phyloP scores from a whole-genome alignment of 2,329 filamentous ascomycete species.

The Dothideomycetes sp. region DNA sequence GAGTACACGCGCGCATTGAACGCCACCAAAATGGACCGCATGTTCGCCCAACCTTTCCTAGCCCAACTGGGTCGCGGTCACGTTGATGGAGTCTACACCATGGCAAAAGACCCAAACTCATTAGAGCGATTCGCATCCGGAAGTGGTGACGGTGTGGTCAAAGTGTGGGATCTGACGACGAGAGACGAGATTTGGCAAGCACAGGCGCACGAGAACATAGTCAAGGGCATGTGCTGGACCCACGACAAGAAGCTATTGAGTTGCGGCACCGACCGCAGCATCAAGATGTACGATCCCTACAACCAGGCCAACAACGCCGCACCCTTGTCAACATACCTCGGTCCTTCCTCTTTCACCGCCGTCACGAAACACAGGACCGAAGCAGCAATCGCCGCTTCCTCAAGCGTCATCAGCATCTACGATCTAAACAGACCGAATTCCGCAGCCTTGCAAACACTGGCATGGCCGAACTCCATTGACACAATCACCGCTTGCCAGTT shows the following conservation, averaged over 20 bases:
- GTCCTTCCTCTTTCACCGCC: constrained; percentile 70
- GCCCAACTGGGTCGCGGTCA: constrained; percentile 82
- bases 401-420: constrained; percentile 74
- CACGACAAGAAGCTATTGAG: constrained; percentile 75
- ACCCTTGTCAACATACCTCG: constrained; percentile 79
- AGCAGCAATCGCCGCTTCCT: constrained; percentile 67
- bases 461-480: constrained; percentile 81
- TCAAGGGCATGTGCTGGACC: constrained; percentile 87
- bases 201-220: constrained; percentile 83
- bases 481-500: constrained; percentile 84
- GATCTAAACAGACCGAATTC: constrained; percentile 71
- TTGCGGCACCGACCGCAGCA: constrained; percentile 73
- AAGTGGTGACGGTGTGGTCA: constrained; percentile 85
- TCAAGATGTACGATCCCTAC: constrained; percentile 90
- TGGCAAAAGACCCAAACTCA: constrained; percentile 40
- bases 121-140: constrained; percentile 57
- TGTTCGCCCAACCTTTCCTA: constrained; percentile 80
- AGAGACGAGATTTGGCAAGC: constrained; percentile 66
- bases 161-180: constrained; percentile 76
- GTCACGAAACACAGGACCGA: constrained; percentile 73
- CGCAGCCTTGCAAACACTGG: constrained; percentile 69
- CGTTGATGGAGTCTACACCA: constrained; percentile 63
- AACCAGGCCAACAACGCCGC: constrained; percentile 57
- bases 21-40: constrained; percentile 86
- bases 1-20: constrained; percentile 73